Conservation (phyloP, 2,329 filamentous ascomycete genomes). For the Neurospora sp. region DNA sequence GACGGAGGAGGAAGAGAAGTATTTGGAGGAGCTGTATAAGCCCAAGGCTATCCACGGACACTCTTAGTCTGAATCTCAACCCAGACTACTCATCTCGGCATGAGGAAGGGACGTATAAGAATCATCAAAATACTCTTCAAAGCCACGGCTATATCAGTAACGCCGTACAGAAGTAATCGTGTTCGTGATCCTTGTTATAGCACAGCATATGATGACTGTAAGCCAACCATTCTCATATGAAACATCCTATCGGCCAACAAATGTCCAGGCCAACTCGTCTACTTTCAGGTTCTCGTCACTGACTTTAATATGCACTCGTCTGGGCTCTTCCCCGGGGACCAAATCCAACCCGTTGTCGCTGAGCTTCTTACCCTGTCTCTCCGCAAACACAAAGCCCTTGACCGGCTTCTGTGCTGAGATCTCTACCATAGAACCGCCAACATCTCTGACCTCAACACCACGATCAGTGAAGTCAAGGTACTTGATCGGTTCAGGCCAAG, state of each 20-base stretch:
- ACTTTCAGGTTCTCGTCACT: neutral
- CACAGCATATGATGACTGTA: neutral
- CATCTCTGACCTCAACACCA: conserved; percentile 25
- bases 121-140: neutral
- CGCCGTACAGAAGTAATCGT: neutral
- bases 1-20: conserved; percentile 47
- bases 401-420: conserved; percentile 35
- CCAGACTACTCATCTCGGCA: neutral
- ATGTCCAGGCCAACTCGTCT: conserved; percentile 10
- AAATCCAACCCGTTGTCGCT: conserved; percentile 51
- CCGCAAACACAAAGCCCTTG: conserved; percentile 46
- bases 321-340: conserved; percentile 32
- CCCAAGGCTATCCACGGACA: conserved; percentile 37
- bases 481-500: conserved; percentile 55
- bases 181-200: too few relatives aligned
- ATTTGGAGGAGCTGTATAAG: conserved; percentile 52
- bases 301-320: conserved; percentile 18
- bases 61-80: conserved; percentile 4
- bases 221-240: neutral
- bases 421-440: conserved; percentile 16
- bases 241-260: conserved; percentile 6
- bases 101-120: neutral
- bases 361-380: conserved; percentile 32
- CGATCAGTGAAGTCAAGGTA: conserved; percentile 42
- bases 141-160: neutral